Evolutionary conservation across 2,329 filamentous ascomycete genomes (phyloP), one percentile per base, ranked within the genome.

Genomic region (Aspergillus sp.): DNA sequence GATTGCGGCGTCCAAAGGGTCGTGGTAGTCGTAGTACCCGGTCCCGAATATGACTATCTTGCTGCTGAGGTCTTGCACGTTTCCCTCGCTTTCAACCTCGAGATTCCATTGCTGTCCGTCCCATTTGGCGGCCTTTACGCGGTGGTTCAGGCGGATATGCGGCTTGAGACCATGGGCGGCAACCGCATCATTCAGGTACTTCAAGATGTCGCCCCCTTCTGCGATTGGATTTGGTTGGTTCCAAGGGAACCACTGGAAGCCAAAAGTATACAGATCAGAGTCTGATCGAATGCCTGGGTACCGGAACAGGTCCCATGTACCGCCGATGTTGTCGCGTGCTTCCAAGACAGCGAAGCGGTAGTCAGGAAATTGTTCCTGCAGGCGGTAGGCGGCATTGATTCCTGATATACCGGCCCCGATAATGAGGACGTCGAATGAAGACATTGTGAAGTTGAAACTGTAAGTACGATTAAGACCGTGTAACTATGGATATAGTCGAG

Each of bases 241-340:
- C 89, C 89, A 92, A 0, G 87, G 86, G 42, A 83, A 81, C 84
- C 88, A 92, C 1, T 81, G 72, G 64, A 91, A 91, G 18, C 83
- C 83, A 57, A 85, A 86, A 0, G 83, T 86, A 62, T 80, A 80
- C 4, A 87, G 74, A 64, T 87, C 84, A 0, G 83, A 85, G 60
- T 87, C 83, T 1, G 84, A 85, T 41, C 84, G 78, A 60, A 90
- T 86, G 9, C 89, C 87, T 0, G 89, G 89, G 63, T 91, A 93
- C 38, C 81, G 83, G 76, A 91, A 93, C 1, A 91, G 74, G 64
- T 88, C 85, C 89, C 89, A 93, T 0, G 89, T 93, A 1, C 90
- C 89, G 2, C 89, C 89, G 8, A 92, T 78, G 34, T 78, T 76
- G 48, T 81, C 76, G 24, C 89, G 84, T 2, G 79, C 80, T 70